These are phyloP conservation scores for Arthrobotrys megalospora DNA, from an alignment of 2,329 filamentous ascomycete genomes.

Conservation along the genomic window DNA sequence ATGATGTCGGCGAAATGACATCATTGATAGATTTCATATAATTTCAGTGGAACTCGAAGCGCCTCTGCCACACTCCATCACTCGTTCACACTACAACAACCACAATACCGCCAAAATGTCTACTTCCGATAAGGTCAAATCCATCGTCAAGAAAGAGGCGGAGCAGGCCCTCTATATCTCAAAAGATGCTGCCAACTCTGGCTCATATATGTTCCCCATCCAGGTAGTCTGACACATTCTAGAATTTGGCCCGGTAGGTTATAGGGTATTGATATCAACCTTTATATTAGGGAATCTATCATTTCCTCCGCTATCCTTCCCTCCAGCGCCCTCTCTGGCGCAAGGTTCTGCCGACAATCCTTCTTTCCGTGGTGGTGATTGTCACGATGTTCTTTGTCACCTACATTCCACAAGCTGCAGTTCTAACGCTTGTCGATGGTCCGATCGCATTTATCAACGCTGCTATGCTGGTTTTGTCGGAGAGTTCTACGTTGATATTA, in stretches of 20 bases:
- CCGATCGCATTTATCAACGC: conserved; percentile 83
- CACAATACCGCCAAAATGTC: conserved; percentile 57
- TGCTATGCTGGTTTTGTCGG: conserved; percentile 73
- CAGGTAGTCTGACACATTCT: conserved; percentile 68
- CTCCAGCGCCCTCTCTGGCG: conserved; percentile 75
- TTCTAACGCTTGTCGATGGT: conserved; percentile 87
- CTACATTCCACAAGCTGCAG: conserved; percentile 79
- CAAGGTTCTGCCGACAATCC: conserved; percentile 72
- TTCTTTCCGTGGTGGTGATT: conserved; percentile 80
- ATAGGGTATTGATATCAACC: not conserved
- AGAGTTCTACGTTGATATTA: conserved; percentile 68
- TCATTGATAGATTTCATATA: conserved; percentile 3
- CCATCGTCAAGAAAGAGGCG: conserved; percentile 78
- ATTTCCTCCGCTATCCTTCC: conserved; percentile 73
- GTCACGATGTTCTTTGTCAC: conserved; percentile 88
- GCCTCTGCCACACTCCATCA: not conserved
- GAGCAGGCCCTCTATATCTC: conserved; percentile 76
- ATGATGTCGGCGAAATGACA: conserved; percentile 34
- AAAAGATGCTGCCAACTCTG: conserved; percentile 79
- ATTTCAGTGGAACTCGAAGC: no score
- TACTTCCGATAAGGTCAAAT: conserved; percentile 71
- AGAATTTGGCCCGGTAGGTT: not conserved
- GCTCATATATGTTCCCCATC: conserved; percentile 88
- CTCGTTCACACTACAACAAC: not conserved
- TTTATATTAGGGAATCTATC: conserved; percentile 72